Base-by-base conservation (phyloP, 2,329 filamentous ascomycete genomes). In the Aspergillus flavus region DNA sequence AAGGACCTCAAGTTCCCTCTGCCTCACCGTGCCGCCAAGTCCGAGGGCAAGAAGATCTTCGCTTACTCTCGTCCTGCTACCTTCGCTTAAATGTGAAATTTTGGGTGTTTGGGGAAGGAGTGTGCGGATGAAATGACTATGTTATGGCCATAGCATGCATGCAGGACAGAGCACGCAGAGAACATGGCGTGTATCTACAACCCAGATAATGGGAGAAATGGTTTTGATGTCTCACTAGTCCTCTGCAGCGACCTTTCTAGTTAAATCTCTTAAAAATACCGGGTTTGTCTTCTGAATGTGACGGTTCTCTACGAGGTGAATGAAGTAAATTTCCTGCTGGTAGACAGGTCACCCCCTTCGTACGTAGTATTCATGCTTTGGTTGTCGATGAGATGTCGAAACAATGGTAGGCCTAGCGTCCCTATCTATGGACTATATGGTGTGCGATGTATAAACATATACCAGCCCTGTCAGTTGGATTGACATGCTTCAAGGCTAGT, bases 1-100 rank as follows among this genome's bases (percentile, higher is more conserved):
- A 98, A 98, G 91, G 82, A 89, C 84, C 92, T 99, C 83, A 92
- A 91, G 84, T 99, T 99, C 92, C 95, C 95, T 82, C 92, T 99
- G 75, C 95, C 95, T 81, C 95, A 99, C 89, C 95, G 96, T 79
- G 85, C 94, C 79, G 87, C 90, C 86, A 94, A 93, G 86, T 86
- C 87, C 83, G 84, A 83, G 81, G 89, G 86, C 86, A 91, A 91
- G 87, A 96, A 96, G 89, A 81, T 98, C 82, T 99, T 96, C 87
- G 88, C 91, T 81, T 89, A 93, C 80, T 92, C 89, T 85, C 91
- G 95, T 85, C 95, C 95, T 79, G 92, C 92, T 79, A 99, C 95
- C 83, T 98, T 98, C 88, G 95, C 93, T 88, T 98, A 93, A 88
- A 87, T 80, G 84, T 75, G 73, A 74, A 63, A 71, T 73, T 74